Evolutionary conservation across 2,329 filamentous ascomycete genomes (phyloP), one percentile per base, ranked within the genome.

Genomic region (Aureobasidium mangrovei): DNA sequence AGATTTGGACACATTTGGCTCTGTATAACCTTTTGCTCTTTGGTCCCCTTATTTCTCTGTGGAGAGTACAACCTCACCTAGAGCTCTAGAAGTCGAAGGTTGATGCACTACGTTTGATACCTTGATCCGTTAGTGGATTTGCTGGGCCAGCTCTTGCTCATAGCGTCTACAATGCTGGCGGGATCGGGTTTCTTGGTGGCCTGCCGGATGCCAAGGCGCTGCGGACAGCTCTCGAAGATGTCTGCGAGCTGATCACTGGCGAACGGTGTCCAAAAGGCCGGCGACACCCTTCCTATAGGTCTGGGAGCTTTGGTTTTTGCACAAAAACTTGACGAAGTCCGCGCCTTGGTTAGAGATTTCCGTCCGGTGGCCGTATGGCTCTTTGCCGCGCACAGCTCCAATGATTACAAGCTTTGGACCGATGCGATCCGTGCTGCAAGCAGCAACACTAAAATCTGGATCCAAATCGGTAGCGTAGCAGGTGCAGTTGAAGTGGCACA

Each of bases 381-480:
- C 35, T 86, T 86, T 62, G 83, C 83, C 2, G 80, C 82, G 2
- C 55, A 58, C 12, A 65, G 72, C 5, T 55, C 66, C 8, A 64
- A 68, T 18, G 70, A 74, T 39, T 64, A 67, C 57, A 54, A 48
- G n/a, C 62, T 32, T 32, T 72, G 63, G 67, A 61, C 63, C 8
- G 54, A 48, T 26, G 60, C 60, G 9, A 63, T 63, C 4, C 62
- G 68, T 4, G 35, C 56, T 4, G 65, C 58, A 4, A 63, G 65
- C 61, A 47, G 70, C 10, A 57, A 46, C 3, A 76, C 57, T 10
- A 70, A 72, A 48, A 72, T 83, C 2, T 81, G 81, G 64, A 70
- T 84, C 1, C 82, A 85, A 62, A 72, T 84, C 3, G 81, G 82
- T 27, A 82, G 76, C 31, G 77, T 85, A 1, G 63, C 66, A 0